Conservation (phyloP, 352 stramenopile genomes). For the Elongisporangium undulatum region DNA sequence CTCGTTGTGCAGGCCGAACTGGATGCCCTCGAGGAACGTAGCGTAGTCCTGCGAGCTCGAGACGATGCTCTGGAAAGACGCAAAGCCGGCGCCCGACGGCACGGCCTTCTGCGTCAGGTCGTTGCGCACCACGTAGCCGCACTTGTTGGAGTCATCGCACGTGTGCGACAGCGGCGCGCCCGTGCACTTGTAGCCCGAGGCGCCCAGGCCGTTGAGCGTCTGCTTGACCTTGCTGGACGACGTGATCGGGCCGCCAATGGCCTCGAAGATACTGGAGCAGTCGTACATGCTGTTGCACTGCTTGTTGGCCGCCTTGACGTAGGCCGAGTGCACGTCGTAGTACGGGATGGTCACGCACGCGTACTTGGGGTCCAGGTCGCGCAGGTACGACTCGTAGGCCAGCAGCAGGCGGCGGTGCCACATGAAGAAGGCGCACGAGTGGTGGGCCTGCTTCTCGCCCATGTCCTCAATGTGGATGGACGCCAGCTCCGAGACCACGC, state of each 20-base stretch:
- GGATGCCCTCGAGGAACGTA: slow-evolving; percentile 46
- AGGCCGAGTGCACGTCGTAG: slow-evolving; percentile 73
- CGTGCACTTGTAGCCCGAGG: slow-evolving; percentile 23
- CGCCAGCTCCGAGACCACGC: slow-evolving; percentile 39
- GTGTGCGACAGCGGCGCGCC: slow-evolving; percentile 24
- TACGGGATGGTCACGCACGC: slow-evolving; percentile 74
- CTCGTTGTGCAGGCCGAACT: slow-evolving; percentile 65
- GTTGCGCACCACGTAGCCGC: slow-evolving; percentile 33
- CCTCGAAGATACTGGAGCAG: slow-evolving; percentile 56
- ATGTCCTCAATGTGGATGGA: slow-evolving; percentile 42
- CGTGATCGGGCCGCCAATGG: slow-evolving; percentile 31
- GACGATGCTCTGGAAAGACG: slow-evolving; percentile 42
- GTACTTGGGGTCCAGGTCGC: slow-evolving; percentile 44
- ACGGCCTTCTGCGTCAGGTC: slow-evolving; percentile 31
- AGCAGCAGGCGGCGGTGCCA: slow-evolving; percentile 67
- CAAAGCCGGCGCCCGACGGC: slow-evolving; percentile 44
- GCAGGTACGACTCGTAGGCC: slow-evolving; percentile 62
- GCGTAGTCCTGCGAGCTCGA: slow-evolving; percentile 49
- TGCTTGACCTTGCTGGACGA: slow-evolving; percentile 8
- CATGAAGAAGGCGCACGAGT: slow-evolving; percentile 54
- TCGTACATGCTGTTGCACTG: slow-evolving; percentile 58
- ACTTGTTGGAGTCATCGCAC: slow-evolving; percentile 41
- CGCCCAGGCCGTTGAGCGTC: slow-evolving; percentile 21
- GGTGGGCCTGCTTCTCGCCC: slow-evolving; percentile 40
- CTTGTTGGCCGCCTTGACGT: slow-evolving; percentile 35